Conservation (phyloP, 2,329 filamentous ascomycete species). For the Didymellaceae sp. region DNA sequence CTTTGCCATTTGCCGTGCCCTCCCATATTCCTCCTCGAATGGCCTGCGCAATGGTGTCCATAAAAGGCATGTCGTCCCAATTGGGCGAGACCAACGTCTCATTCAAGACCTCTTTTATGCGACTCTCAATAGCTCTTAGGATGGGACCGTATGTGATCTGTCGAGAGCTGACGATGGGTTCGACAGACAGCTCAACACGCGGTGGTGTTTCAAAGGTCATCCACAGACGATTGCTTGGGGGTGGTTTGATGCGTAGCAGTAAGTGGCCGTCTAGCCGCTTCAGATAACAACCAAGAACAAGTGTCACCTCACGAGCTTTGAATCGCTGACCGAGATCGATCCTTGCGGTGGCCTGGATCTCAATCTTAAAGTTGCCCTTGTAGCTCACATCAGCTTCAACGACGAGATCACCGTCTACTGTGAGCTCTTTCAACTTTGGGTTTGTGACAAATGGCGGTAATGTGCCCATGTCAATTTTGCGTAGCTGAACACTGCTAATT, state of each 20-base stretch:
- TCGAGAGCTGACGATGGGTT: conserved; percentile 91
- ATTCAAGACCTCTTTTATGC: conserved; percentile 90
- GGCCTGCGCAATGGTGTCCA: conserved; percentile 75
- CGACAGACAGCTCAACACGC: conserved; percentile 90
- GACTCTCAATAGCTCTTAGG: conserved; percentile 88
- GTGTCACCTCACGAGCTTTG: conserved; percentile 86
- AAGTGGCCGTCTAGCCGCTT: conserved; percentile 86
- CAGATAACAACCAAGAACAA: conserved; percentile 84
- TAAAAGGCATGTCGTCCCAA: conserved; percentile 96
- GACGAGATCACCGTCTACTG: conserved; percentile 86
- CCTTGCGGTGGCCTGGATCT: conserved; percentile 89
- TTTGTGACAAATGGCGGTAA: conserved; percentile 89
- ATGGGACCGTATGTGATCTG: conserved; percentile 96
- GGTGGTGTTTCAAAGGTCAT: conserved; percentile 93
- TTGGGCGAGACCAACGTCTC: conserved; percentile 92
- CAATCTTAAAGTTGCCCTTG: conserved; percentile 84
- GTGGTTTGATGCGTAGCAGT: conserved; percentile 87
- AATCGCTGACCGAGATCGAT: conserved; percentile 89
- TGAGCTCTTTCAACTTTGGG: conserved; percentile 84
- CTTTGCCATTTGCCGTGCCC: conserved; percentile 31
- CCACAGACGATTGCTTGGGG: conserved; percentile 96
- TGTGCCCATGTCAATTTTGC: conserved; percentile 84
- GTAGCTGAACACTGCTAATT: conserved; percentile 82
- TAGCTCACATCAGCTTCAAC: conserved; percentile 89
- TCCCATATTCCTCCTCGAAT: conserved; percentile 88